phyloP scores from a whole-genome alignment of 345 rosid species.

The Moricandia moricandioides region DNA sequence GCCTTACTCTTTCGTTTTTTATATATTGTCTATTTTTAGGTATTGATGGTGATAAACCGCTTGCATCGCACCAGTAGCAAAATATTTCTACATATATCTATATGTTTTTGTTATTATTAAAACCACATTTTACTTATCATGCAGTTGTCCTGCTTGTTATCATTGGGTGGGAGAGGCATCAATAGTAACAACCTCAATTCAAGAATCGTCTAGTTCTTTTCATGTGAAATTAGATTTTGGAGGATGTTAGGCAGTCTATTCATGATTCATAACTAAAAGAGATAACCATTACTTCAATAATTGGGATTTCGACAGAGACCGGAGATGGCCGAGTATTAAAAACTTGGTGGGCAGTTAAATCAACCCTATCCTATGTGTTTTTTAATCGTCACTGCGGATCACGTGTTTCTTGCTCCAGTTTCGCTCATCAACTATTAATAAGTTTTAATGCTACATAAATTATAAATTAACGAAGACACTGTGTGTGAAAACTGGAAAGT shows the following conservation, averaged over 20 bases:
- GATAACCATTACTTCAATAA: constrained; percentile 11
- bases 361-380: constrained; percentile 15
- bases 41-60: too few species aligned
- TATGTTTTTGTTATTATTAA: too few species aligned
- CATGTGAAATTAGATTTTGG: background rate
- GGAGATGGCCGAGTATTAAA: background rate
- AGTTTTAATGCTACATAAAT: background rate
- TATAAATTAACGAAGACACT: background rate
- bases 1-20: background rate
- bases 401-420: constrained; percentile 9
- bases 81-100: too few species aligned
- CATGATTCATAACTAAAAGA: background rate
- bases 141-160: too few species aligned
- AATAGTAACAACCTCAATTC: background rate
- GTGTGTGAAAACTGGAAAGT: background rate
- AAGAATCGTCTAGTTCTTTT: background rate
- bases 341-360: constrained; percentile 11
- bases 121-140: too few species aligned
- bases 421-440: background rate
- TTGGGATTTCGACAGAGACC: constrained; percentile 12
- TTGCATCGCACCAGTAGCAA: too few species aligned
- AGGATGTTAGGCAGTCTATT: background rate
- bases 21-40: background rate
- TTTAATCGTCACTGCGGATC: constrained; percentile 5
- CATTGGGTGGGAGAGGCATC: too few species aligned